Evolutionary conservation across 495 filamentous ascomycete genomes (phyloP), one percentile per base, ranked within the genome.

Genomic region (Penicillium steckii): DNA sequence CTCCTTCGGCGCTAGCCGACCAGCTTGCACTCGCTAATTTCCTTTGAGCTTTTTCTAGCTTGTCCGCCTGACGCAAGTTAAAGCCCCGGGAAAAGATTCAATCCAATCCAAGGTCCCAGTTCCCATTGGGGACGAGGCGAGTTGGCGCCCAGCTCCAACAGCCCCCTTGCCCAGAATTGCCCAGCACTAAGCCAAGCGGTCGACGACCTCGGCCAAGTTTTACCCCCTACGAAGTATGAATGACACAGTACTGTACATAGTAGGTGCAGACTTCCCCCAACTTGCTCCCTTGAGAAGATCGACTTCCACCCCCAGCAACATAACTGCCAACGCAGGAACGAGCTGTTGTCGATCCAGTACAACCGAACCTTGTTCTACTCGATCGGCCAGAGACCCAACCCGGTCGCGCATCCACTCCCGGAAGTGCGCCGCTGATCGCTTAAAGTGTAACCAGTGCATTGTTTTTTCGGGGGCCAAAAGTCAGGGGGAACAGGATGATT

Each of bases 271-370:
- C 10, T 27, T 27, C 32, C 9, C 27, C 27, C 27, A 29, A 22
- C 38, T 9, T 41, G 19, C 38, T 21, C 9, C 18, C 7, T 13
- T 8, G 5, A 0, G 21, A n/a, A 21, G 38, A 41, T 41, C 38
- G 8, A 41, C 38, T 41, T 7, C 21, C 18, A 3, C 12, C 21
- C 38, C 38, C 18, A 41, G 38, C 38, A 41, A 41, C 38, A 12
- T 3, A 38, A 38, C 8, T 38, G 5, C n/a, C 35, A 4, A 13
- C 29, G 3, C 45, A 48, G 45, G 45, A 37, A 48, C 45, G 45
- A 48, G 45, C 45, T 37, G 23, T 21, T 25, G 45, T 38, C 45
- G 45, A 48, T 48, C 45, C 45, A 48, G 45, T 24, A 23, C 12
- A 17, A 37, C 23, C 5, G 33, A 48, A 48, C 45, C 45, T 48